Conservation (phyloP, 1,284 basidiomycete genomes). For the Thelephora terrestris region DNA sequence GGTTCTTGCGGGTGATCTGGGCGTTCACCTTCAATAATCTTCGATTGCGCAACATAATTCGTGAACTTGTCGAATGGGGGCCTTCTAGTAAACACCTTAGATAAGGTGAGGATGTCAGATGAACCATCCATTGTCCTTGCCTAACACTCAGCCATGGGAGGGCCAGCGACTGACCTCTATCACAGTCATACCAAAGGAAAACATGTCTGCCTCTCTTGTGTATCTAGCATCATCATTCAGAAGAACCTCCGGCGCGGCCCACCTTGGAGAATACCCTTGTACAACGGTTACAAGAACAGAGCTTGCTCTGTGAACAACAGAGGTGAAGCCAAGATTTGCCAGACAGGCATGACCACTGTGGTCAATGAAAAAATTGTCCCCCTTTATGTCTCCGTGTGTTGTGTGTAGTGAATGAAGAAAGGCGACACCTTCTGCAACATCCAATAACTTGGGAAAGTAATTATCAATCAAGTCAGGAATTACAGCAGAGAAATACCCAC, state of each 20-base stretch:
- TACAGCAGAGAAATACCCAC: background rate
- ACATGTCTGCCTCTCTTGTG: background rate
- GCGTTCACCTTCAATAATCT: background rate
- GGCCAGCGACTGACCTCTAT: background rate
- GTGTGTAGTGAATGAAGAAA: background rate
- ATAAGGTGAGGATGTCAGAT: background rate
- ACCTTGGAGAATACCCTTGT: background rate
- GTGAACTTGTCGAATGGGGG: background rate
- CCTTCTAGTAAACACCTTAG: background rate
- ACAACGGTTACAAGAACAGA: background rate
- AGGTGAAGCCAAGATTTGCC: background rate
- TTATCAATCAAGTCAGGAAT: too few species aligned
- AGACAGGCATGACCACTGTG: conserved; percentile 12
- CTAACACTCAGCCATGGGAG: background rate
- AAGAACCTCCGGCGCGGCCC: background rate
- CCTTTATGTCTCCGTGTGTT: background rate
- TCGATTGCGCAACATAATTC: too few species aligned
- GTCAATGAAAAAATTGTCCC: background rate
- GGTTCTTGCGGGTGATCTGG: background rate
- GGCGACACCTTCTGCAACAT: background rate
- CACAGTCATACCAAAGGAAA: background rate
- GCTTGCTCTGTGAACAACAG: background rate
- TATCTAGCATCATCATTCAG: background rate
- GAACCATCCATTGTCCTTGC: background rate
- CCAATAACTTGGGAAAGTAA: background rate